Evolutionary conservation across 2,329 filamentous ascomycete genomes (phyloP), one percentile per base, ranked within the genome.

Genomic region (Claviceps africana): DNA sequence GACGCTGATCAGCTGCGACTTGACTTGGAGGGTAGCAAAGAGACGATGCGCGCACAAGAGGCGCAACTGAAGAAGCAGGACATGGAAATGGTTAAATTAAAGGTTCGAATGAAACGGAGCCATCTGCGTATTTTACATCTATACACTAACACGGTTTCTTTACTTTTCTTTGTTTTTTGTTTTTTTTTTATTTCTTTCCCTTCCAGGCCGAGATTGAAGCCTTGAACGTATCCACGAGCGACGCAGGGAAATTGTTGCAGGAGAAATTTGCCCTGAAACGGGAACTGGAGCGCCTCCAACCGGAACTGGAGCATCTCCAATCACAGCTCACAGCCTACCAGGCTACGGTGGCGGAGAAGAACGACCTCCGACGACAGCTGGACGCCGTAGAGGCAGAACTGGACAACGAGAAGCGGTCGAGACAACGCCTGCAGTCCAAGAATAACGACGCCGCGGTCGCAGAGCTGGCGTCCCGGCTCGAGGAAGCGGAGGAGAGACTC

Each of bases 301-400:
- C 76, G 25, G 77, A 82, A 58, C 57, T 80, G 17, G 76, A 81
- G 42, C 76, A 80, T 52, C 67, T 82, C 28, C 70, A 71, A 56
- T 72, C 75, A 2, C 77, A 81, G 59, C 64, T 81, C 11, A 62
- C 70, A 30, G 72, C 75, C 15, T 81, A 90, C 51, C 82, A 89
- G 61, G 75, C 78, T 2, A 71, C 87, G 11, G 72, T 94, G 17
- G 74, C 84, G 1, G 88, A 95, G 63, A 95, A 94, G 65, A 73
- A 91, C 46, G 77, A 84, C 2, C 69, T 96, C 15, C 83, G 93
- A 62, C 82, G 86, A 47, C 86, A 93, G 66, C 67, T 95, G 30
- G 83, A 77, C 61, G 81, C 83, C 1, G 67, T 90, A 2, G 86
- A 95, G 65, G 82, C 88, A 44, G 86, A 95, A 59, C 74, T 95